Base-by-base conservation (phyloP, 140 eudicot species). In the Oenanthe javanica region DNA sequence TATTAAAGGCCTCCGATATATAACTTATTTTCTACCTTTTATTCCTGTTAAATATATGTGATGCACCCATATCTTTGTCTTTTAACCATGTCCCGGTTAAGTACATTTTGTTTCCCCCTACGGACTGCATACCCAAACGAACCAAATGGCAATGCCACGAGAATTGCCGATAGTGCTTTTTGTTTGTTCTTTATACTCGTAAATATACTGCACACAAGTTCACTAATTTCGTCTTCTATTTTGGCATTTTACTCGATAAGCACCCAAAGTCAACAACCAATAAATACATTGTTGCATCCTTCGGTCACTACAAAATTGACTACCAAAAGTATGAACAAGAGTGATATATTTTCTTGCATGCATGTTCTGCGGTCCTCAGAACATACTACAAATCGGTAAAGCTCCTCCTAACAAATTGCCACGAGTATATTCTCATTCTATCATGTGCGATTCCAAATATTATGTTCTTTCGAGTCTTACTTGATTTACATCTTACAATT, bases 111-210 rank as follows among this genome's bases (percentile, higher is more conserved):
- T 61, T 61, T 7, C 70, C 25, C 15, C 15, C 0, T 2, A 61
- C 9, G 70, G 69, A 61, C 36, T 61, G 36, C 36, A n/a, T 0
- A 10, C 45, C 21, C 9, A 66, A 27, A 31, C 19, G 43, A 31
- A 67, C 46, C 73, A 67, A 67, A 31, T 31, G 73, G 73, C 73
- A 67, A 31, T 67, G 73, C 73, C 25, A 67, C 46, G 43, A 36
- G 9, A 7, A 14, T 61, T 67, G 45, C 73, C 46, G 45, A 67
- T 67, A 11, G 45, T 19, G 38, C 5, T 18, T 25, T 67, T 8
- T 64, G 25, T 54, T 16, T 54, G 63, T 54, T 54, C 23, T 63
- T 23, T 55, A 55, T 55, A 13, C 5, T 15, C 1, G 2, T 36
- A 36, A 16, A 55, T 15, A 5, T 15, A 55, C 23, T n/a, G 11